Evolutionary conservation across 768 basidiomycete genomes (phyloP), one percentile per base, ranked within the genome.

Genomic region (Phaeolepiota aurea): DNA sequence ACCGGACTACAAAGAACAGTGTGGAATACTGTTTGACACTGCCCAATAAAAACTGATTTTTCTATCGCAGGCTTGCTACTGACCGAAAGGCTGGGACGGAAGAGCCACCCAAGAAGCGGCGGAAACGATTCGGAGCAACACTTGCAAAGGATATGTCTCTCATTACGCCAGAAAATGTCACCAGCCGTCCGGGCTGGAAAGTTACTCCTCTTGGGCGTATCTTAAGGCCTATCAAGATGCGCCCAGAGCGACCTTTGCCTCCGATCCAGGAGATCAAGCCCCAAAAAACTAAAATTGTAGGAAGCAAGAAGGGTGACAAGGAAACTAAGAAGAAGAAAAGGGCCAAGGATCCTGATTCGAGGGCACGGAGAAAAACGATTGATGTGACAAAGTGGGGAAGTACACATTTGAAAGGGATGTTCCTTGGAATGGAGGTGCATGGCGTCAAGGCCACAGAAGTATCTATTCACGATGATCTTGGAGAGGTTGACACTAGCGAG

Each of bases 381-480:
- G 87, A 90, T 51, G 79, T 86, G 48, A 72, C 75, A 12, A 69
- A 71, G 37, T 89, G 77, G 68, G 82, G 77, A 16, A 81, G 83
- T 32, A 66, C 68, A 13, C 79, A 87, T 55, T 50, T 88, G 49
- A 83, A 75, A 43, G 87, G 85, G 2, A 58, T 73, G 16, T 82
- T 86, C 57, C 51, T 88, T 50, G 81, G 77, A 23, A 50, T 62
- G 21, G 63, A 63, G 28, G 53, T 58, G 15, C 57, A 44, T 41
- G 58, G 14, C 51, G 46, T 37, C 36, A 49, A 30, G 16, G 20
- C 38, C 20, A 43, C 3, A 49, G 43, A 30, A 44, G 41, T 33
- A 44, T 25, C 21, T 43, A 37, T 36, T 20, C 35, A 50, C 23
- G 33, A 35, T n/a, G 20, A 13, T 32, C 12, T 28, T 7, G 25